Evolutionary conservation across 2,329 filamentous ascomycete species (phyloP), one percentile per base, ranked within the genome.

Genomic region (Scedosporium apiospermum): DNA sequence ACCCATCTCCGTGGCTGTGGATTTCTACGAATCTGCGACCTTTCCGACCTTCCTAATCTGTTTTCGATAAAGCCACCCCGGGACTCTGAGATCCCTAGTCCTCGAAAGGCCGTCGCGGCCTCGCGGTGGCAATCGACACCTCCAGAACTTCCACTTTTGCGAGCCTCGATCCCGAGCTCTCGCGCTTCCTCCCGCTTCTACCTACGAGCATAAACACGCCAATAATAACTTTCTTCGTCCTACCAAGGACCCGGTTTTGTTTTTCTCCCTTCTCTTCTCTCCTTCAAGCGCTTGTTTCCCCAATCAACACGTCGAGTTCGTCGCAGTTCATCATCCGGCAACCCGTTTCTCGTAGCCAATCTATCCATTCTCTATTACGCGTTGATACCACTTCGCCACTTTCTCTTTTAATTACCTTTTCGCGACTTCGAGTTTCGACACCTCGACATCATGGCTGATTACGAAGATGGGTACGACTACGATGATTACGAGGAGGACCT

Each of bases 401-500:
- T 49, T 7, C 51, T 23, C n/a, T 55, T 26, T 23, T 55, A 23
- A 49, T 49, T 21, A 21, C 44, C 44, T 18, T 49, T 6, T 49
- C 44, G 5, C 14, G 44, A 49, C 18, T 21, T 21, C n/a, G 18
- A n/a, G 44, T 7, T 21, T 49, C n/a, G 18, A 49, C 9, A 18
- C 44, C 14, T 27, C 12, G 26, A n/a, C 71, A 74, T 60, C 67
- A 84, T 84, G 81, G 80, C 80, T 30, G 80, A 82, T 64, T 83
- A 85, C 74, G 82, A 83, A 62, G 78, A 82, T 58, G 77, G 78
- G 10, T 82, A 78, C 74, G 83, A 87, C 66, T 90, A 91, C 72
- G 88, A 88, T 65, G 84, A 86, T 66, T 89, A 88, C 69, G 86
- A 89, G 65, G 87, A 85, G 42, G 84, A 87, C 65, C 78, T 82